These are phyloP conservation scores for Phylloporus sp. DNA, from an alignment of 768 basidiomycete species.

Conservation along the genomic window DNA sequence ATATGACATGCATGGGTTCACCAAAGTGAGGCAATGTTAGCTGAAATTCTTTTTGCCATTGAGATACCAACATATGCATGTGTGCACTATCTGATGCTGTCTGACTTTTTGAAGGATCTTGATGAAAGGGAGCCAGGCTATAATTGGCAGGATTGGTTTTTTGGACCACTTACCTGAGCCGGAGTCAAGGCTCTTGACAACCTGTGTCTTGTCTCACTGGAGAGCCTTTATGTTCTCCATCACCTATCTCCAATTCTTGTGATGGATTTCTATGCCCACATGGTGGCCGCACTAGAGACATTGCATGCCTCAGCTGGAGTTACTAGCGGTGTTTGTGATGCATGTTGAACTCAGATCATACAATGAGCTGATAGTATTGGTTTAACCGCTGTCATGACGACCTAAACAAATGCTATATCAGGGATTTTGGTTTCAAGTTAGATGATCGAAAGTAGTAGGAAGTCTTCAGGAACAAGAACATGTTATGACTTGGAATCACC, in stretches of 20 bases:
- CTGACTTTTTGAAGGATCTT: background rate
- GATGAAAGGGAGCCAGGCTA: background rate
- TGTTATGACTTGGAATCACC: no score
- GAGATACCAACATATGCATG: background rate
- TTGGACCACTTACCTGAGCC: background rate
- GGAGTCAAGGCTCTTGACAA: conserved; percentile 2
- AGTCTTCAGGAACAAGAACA: no score
- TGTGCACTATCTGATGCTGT: background rate
- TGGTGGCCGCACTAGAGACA: background rate
- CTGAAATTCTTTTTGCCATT: background rate
- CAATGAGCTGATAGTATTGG: background rate
- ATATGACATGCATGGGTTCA: no score
- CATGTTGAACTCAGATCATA: background rate
- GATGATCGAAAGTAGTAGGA: no score
- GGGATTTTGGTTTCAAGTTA: no score
- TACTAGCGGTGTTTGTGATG: background rate
- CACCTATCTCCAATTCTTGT: conserved; percentile 1
- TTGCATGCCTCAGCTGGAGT: background rate
- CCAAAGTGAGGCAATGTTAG: background rate
- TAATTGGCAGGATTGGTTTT: background rate
- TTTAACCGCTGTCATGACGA: background rate
- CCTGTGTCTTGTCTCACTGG: background rate
- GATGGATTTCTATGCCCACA: conserved; percentile 6
- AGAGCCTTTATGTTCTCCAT: background rate
- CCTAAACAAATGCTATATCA: no score